A percentile compares a stretch with the other conserved stretches of the same genome.
Evolutionary conservation across 305 asterid genomes (phyloP).

Genomic region (Withania somnifera): DNA sequence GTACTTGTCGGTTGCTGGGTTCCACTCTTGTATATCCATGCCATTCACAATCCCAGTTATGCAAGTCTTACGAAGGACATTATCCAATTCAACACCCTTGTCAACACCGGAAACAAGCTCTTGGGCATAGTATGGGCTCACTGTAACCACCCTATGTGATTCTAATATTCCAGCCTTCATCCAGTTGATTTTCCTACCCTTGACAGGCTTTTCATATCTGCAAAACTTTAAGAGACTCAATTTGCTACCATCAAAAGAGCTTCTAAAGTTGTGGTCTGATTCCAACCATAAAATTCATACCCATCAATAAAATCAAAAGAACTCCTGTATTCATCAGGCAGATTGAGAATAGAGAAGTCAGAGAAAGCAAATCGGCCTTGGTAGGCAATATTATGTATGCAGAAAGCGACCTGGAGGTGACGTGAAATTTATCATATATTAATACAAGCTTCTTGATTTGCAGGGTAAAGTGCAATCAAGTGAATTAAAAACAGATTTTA

Average conservation of each 20-base stretch:
- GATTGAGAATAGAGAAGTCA: constrained; percentile 64
- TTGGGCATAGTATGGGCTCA: constrained; percentile 76
- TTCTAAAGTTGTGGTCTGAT: background rate
- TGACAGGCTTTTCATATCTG: constrained; percentile 64
- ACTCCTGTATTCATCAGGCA: constrained; percentile 61
- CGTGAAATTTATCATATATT: constrained; percentile 10
- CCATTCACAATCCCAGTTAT: constrained; percentile 71
- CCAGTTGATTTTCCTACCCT: constrained; percentile 95
- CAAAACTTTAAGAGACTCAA: background rate
- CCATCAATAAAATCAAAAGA: constrained; percentile 88
- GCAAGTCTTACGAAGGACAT: constrained; percentile 27
- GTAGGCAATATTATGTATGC: constrained; percentile 97
- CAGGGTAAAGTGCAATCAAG: background rate
- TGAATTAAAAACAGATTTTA: constrained; percentile 8
- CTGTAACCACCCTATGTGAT: constrained; percentile 54
- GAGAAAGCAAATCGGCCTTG: constrained; percentile 75
- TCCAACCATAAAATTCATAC: constrained; percentile 25
- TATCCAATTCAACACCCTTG: constrained; percentile 75
- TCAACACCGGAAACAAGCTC: constrained; percentile 60
- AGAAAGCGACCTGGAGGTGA: constrained; percentile 56
- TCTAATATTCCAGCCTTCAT: constrained; percentile 79
- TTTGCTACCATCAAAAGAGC: background rate
- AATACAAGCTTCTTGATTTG: background rate
- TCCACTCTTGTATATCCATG: constrained; percentile 91
- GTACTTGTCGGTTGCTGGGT: constrained; percentile 73